A percentile compares a stretch with the other conserved stretches of the same genome.
Evolutionary conservation across 2,329 filamentous ascomycete species (phyloP).

Genomic region (Cryphonectria carpinicola): DNA sequence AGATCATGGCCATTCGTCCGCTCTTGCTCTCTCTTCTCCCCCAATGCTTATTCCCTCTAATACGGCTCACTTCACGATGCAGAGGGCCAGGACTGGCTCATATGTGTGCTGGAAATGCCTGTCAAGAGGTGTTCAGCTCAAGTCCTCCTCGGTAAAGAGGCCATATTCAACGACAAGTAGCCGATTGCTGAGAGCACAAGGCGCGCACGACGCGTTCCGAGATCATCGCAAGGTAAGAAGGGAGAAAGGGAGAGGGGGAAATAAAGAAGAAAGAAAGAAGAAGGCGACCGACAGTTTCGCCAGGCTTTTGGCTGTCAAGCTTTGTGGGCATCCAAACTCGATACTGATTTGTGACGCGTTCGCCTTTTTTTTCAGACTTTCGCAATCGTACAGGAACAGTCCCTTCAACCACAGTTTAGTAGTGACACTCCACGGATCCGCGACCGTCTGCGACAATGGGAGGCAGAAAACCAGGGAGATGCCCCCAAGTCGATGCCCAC

Average conservation of each 20-base stretch:
- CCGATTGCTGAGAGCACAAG: conserved; percentile 8
- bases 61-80: conserved; percentile 36
- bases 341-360: not conserved
- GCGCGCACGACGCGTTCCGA: conserved; percentile 4
- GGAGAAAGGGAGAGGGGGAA: not conserved
- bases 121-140: conserved; percentile 16
- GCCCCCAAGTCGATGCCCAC: conserved; percentile 31
- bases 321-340: not conserved
- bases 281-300: not conserved
- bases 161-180: conserved; percentile 12
- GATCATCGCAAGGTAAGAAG: conserved; percentile 12
- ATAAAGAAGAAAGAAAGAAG: not conserved
- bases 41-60: not conserved
- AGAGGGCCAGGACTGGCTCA: conserved; percentile 33
- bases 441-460: conserved; percentile 48
- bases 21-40: not conserved
- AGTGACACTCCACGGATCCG: conserved; percentile 39
- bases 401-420: not conserved
- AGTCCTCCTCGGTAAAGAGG: conserved; percentile 5
- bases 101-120: conserved; percentile 42
- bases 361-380: conserved; percentile 10
- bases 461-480: conserved; percentile 40
- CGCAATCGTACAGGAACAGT: conserved; percentile 20
- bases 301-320: not conserved
- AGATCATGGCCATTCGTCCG: not conserved